phyloP scores from a whole-genome alignment of 805 yeast species.

The Metschnikowia matae region DNA sequence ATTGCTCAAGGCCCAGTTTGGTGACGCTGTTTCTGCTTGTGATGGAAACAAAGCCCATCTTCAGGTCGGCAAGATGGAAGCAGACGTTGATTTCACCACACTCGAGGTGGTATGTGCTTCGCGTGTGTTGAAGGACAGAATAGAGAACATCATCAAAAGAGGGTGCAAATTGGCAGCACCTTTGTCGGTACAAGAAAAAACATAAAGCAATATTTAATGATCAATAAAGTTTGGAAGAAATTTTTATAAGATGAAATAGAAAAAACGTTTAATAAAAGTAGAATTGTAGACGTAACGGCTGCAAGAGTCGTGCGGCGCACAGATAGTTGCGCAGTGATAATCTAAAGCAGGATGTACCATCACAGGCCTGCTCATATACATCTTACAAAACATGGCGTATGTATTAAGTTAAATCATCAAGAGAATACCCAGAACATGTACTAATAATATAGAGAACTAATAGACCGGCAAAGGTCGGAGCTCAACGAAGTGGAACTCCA shows the following conservation, averaged over 20 bases:
- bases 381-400: constrained; percentile 17
- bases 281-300: background rate
- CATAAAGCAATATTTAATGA: background rate
- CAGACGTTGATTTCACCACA: constrained; percentile 59
- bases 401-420: constrained; percentile 2
- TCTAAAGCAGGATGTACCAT: background rate
- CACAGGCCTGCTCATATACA: background rate
- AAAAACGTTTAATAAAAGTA: background rate
- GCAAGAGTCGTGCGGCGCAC: constrained; percentile 5
- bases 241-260: background rate
- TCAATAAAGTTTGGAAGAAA: background rate
- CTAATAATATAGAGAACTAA: constrained; percentile 51
- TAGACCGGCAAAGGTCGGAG: constrained; percentile 74
- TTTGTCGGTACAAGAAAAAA: constrained; percentile 24
- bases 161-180: constrained; percentile 85
- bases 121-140: constrained; percentile 73
- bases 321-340: constrained; percentile 2
- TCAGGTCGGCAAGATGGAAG: constrained; percentile 71
- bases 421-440: constrained; percentile 9
- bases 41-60: constrained; percentile 52
- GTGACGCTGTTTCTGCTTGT: constrained; percentile 53
- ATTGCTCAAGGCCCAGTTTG: constrained; percentile 81
- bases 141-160: constrained; percentile 72
- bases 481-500: constrained; percentile 74
- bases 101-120: constrained; percentile 69